Percentiles rank a stretch among this genome's conserved stretches.
phyloP scores from a whole-genome alignment of 2,329 filamentous ascomycete species.

The Pezicula carpinea region DNA sequence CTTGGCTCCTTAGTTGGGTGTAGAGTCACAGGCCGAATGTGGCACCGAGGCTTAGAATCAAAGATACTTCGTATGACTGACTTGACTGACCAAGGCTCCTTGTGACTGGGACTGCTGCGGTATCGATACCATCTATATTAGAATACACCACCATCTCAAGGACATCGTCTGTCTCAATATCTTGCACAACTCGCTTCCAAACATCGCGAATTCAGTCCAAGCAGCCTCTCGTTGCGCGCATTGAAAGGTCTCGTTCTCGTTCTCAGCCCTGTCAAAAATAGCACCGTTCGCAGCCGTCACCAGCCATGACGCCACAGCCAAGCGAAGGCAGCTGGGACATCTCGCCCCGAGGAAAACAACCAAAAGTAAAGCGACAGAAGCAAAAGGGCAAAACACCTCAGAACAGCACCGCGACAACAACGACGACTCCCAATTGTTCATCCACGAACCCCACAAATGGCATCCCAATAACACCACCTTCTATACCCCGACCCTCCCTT shows the following conservation, averaged over 20 bases:
- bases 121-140: too few species aligned
- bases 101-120: too few species aligned
- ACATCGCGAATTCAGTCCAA: too few species aligned
- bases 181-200: too few species aligned
- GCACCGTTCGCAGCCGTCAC: background rate
- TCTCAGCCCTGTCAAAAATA: background rate
- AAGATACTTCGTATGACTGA: background rate
- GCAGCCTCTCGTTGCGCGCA: too few species aligned
- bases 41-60: background rate
- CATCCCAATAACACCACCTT: background rate
- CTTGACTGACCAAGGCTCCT: background rate
- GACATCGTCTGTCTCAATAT: too few species aligned
- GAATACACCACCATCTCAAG: too few species aligned
- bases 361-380: background rate
- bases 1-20: too few species aligned
- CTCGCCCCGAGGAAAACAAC: background rate
- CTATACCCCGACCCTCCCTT: background rate
- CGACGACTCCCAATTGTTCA: background rate
- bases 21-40: background rate
- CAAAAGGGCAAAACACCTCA: background rate
- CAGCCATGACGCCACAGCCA: background rate
- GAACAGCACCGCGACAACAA: background rate
- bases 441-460: too few species aligned
- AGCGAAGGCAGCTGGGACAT: background rate
- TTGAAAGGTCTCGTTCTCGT: background rate